Evolutionary conservation across 805 yeast species (phyloP).

Genomic region (Candida nanaspora): DNA sequence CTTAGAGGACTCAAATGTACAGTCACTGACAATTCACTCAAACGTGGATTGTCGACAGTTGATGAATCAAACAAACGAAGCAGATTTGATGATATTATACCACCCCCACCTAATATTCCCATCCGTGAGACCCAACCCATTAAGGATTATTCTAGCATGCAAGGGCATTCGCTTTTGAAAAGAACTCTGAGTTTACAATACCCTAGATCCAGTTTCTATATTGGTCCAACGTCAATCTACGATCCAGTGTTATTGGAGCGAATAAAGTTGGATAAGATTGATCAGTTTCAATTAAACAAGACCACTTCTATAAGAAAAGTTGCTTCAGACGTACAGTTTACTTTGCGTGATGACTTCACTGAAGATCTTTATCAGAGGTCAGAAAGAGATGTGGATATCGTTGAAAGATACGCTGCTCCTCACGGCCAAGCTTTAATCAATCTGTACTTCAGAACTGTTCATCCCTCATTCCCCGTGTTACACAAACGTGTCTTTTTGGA

Average conservation of each 20-base stretch:
- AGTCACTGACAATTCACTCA: constrained; percentile 36
- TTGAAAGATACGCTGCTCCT: constrained; percentile 84
- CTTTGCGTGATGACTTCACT: constrained; percentile 73
- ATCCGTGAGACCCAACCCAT: constrained; percentile 52
- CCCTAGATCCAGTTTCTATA: constrained; percentile 83
- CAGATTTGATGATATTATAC: constrained; percentile 27
- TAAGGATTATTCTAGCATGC: constrained; percentile 59
- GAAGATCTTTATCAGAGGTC: constrained; percentile 61
- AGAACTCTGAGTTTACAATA: constrained; percentile 72
- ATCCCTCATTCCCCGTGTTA: constrained; percentile 85
- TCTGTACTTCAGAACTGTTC: constrained; percentile 76
- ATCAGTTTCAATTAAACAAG: constrained; percentile 69
- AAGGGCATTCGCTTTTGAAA: constrained; percentile 56
- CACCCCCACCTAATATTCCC: constrained; percentile 31
- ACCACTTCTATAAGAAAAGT: constrained; percentile 71
- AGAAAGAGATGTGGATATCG: constrained; percentile 73
- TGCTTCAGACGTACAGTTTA: constrained; percentile 66
- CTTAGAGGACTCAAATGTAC: constrained; percentile 69
- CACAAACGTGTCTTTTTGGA: constrained; percentile 90
- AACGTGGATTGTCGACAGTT: constrained; percentile 28
- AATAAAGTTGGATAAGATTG: constrained; percentile 61
- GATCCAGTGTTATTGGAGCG: constrained; percentile 64
- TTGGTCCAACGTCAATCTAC: constrained; percentile 83
- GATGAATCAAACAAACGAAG: constrained; percentile 21
- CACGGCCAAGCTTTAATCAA: constrained; percentile 79